Conservation (phyloP, 2,329 filamentous ascomycete species). For the Colletotrichum filicis region DNA sequence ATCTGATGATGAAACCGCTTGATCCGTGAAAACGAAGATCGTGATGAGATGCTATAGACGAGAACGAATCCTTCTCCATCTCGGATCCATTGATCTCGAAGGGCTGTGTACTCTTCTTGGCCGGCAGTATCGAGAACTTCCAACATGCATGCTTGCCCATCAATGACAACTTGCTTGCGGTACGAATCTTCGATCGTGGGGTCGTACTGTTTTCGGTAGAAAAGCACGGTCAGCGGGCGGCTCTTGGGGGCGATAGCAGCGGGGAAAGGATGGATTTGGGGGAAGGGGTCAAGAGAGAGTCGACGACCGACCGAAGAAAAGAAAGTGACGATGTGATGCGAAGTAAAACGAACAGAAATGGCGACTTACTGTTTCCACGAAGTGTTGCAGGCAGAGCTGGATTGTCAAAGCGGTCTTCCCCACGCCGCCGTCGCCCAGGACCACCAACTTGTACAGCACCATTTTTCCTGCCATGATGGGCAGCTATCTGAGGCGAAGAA, state of each 20-base stretch:
- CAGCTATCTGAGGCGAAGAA: conserved; percentile 34
- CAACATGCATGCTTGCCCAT: conserved; percentile 95
- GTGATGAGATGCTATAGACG: conserved; percentile 98
- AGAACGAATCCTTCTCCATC: conserved; percentile 97
- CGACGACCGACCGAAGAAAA: background rate
- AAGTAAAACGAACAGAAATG: background rate
- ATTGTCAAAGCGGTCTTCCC: conserved; percentile 95
- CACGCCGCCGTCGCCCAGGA: conserved; percentile 92
- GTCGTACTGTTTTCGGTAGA: conserved; percentile 70
- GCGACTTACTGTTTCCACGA: conserved; percentile 85
- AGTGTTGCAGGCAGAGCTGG: conserved; percentile 97
- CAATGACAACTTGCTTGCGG: conserved; percentile 91
- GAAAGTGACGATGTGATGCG: conserved; percentile 3
- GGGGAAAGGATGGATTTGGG: conserved; percentile 23
- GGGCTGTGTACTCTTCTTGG: conserved; percentile 97
- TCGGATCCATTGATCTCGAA: conserved; percentile 98
- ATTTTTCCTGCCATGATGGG: conserved; percentile 86
- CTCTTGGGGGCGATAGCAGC: conserved; percentile 32
- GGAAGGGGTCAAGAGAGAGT: conserved; percentile 14
- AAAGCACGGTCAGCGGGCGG: conserved; percentile 29
- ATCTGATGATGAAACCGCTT: conserved; percentile 97
- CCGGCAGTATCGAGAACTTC: conserved; percentile 97
- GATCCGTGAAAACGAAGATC: conserved; percentile 94
- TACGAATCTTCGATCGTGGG: conserved; percentile 91
- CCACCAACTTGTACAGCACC: conserved; percentile 96